Evolutionary conservation across 495 filamentous ascomycete species (phyloP), one percentile per base, ranked within the genome.

Genomic region (Penicillium egyptiacum): DNA sequence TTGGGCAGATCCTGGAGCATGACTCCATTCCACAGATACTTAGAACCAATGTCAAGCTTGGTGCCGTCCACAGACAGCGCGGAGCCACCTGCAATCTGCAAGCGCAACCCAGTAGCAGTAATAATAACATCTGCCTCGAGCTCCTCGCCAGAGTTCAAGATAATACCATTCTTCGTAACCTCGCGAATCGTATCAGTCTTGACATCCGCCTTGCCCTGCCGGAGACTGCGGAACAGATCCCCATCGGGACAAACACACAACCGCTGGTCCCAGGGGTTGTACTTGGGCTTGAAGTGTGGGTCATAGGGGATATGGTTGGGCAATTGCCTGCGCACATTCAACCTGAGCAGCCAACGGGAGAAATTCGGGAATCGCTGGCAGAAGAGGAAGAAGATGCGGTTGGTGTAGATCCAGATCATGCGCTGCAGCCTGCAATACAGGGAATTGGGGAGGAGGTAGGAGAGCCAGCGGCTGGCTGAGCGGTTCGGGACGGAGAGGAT

Each of bases 261-360:
- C 0, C 90, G 83, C 66, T 94, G 88, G 22, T 91, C 80, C 79
- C 87, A 91, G 6, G 86, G 86, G 46, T 81, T 79, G 63, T 94
- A 94, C 14, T 61, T 58, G 0, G 90, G 90, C 25, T 79, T 80
- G 76, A 92, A 94, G 64, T 91, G 84, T 2, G 83, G 83, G 37
- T 88, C 82, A 35, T 79, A 57, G 12, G 81, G 75, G 40, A 88
- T 72, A 42, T 72, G 72, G 4, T 63, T 52, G 4, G 87, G 86
- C 3, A 93, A 78, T 33, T 82, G 75, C 17, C 63, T 51, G 30
- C 70, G 64, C 14, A 80, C 76, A 22, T 54, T 59, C 7, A 61
- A 53, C 14, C 64, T 66, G 6, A 92, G 51, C n/a, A 83, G 26
- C 51, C 66, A 73, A 11, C 76, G 67, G 2, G 81, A 77, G 5